Evolutionary conservation across 208 protist species (phyloP), one percentile per base, ranked within the genome.

Genomic region (Acanthamoeba lugdunensis): DNA sequence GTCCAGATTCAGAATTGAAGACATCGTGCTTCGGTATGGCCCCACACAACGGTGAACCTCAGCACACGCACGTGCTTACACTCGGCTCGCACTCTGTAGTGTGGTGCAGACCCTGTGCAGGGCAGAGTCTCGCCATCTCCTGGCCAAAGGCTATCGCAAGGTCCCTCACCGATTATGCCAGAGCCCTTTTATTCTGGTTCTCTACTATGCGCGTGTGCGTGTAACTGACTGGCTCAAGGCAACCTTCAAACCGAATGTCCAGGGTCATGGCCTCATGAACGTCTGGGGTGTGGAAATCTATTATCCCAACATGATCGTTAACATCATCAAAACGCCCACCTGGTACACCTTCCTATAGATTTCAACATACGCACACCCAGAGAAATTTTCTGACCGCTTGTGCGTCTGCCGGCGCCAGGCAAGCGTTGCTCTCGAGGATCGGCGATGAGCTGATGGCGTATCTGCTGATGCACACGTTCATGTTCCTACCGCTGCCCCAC

Each of bases 91-190:
- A 8, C 33, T 75, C 18, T 13, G 8, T 4, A 85, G 77, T 0
- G 77, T 85, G 0, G 63, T 85, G 8, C 77, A 61, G 1, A 85
- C 77, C 7, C 30, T 85, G 48, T 85, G 77, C 18, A n/a, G 77
- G 13, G 21, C 41, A 0, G 77, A 61, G 41, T 63, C 89, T 9
- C 77, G 54, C 14, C 89, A 93, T 41, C 50, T 93, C 7, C 23
- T 93, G 30, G 63, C 89, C 61, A 93, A 93, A n/a, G 89, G 89
- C 69, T 93, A 84, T 33, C 37, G 89, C 28, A 93, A 93, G 89
- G 89, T 93, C 8, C 16, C 1, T 9, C 63, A 28, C 85, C 4
- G 3, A 7, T n/a, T 0, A 5, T 25, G 56, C n/a, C 18, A 37
- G 30, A n/a, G 18, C 23, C 0, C 56, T n/a, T 28, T 1, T 5